Percentiles rank a stretch among this genome's conserved stretches.
Conservation (phyloP, 1,139 yeast species). For the Sugiyamaella pinicola region DNA sequence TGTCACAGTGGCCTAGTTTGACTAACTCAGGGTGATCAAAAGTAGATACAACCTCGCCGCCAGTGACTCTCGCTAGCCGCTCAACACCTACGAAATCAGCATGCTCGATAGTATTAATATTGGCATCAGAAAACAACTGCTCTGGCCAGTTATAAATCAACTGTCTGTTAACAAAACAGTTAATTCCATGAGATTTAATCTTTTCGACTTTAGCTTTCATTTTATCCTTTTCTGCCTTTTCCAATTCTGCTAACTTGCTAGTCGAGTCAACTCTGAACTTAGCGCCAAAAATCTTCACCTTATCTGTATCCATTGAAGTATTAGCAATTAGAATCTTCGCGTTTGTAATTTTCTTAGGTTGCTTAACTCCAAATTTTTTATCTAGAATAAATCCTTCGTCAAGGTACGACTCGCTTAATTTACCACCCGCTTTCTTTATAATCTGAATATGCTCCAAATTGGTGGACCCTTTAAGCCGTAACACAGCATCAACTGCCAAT, state of each 20-base stretch:
- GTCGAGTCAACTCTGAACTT: constrained; percentile 96
- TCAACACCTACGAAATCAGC: constrained; percentile 99
- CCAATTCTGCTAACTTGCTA: constrained; percentile 90
- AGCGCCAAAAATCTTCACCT: constrained; percentile 96
- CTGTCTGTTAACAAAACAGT: constrained; percentile 92
- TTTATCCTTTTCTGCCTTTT: constrained; percentile 91
- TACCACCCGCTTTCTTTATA: constrained; percentile 92
- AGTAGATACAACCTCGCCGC: constrained; percentile 97
- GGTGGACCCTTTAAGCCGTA: constrained; percentile 91
- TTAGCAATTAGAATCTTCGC: constrained; percentile 91
- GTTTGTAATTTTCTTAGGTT: constrained; percentile 80
- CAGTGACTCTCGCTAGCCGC: constrained; percentile 92
- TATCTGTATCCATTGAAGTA: constrained; percentile 96
- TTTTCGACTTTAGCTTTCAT: constrained; percentile 90
- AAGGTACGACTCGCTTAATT: constrained; percentile 84
- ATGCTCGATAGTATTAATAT: constrained; percentile 91
- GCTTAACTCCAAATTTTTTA: constrained; percentile 91
- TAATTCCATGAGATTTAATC: constrained; percentile 78
- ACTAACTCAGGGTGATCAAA: constrained; percentile 90
- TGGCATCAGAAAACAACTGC: constrained; percentile 84
- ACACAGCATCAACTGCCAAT: constrained; percentile 91
- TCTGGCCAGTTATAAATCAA: constrained; percentile 98
- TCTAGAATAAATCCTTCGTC: constrained; percentile 95
- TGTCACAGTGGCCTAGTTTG: constrained; percentile 83
- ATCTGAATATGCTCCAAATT: constrained; percentile 92